These are phyloP conservation scores for Lumnitzera racemosa DNA, from an alignment of 345 rosid species.

Conservation along the genomic window DNA sequence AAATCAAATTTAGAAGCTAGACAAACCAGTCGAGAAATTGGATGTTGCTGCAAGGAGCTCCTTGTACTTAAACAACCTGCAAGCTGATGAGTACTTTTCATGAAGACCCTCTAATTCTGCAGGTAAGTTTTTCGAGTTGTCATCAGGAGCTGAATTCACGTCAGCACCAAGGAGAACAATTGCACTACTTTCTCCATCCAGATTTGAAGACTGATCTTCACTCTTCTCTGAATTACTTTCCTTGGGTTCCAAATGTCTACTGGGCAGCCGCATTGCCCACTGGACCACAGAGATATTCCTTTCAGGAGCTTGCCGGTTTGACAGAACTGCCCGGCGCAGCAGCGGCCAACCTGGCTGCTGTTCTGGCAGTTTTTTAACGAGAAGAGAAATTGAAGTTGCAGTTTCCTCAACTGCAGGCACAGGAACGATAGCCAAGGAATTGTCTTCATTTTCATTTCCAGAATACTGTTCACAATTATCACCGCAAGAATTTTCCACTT, in stretches of 20 bases:
- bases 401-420: conserved; percentile 26
- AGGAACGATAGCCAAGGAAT: conserved; percentile 52
- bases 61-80: conserved; percentile 66
- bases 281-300: conserved; percentile 62
- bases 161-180: conserved; percentile 36
- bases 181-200: conserved; percentile 50
- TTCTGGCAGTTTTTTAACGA: conserved; percentile 46
- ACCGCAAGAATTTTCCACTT: conserved; percentile 11
- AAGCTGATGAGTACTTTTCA: conserved; percentile 63
- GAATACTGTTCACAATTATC: not conserved
- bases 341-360: conserved; percentile 83
- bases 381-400: conserved; percentile 27
- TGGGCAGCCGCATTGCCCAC: conserved; percentile 57
- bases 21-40: conserved; percentile 58
- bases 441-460: conserved; percentile 17
- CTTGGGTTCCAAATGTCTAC: conserved; percentile 31
- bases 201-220: conserved; percentile 18
- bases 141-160: conserved; percentile 22
- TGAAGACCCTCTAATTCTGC: conserved; percentile 52
- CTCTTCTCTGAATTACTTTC: conserved; percentile 15
- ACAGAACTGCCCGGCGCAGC: conserved; percentile 37
- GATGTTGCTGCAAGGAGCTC: conserved; percentile 75
- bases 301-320: conserved; percentile 22
- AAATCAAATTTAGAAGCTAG: conserved; percentile 7
- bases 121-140: conserved; percentile 30